Base-by-base conservation (phyloP, 2,329 filamentous ascomycete species). In the Piedraia hortae region DNA sequence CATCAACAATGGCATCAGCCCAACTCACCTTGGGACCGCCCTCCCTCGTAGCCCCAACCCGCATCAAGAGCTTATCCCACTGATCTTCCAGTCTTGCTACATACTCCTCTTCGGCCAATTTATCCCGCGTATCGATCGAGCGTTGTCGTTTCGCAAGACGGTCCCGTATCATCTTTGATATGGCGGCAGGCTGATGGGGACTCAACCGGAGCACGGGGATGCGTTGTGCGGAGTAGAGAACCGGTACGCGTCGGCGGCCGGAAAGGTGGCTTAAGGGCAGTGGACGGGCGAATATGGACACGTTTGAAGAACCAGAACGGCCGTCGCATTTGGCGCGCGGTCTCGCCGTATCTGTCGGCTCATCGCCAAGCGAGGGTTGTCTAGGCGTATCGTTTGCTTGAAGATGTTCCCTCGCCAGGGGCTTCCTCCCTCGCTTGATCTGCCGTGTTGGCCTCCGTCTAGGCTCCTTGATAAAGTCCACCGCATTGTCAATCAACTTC, bases 171-270 rank as follows among this genome's bases (percentile, higher is more conserved):
- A 67, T 51, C 5, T 56, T 46, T n/a, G 53, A 57, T 10, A 80
- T 42, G n/a, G 44, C 43, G 1, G 39, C 37, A 2, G 66, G 56
- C 39, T 78, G 67, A 4, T 65, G 64, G 39, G 70, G 72, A 29
- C 48, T 54, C 19, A 68, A 43, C 16, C 72, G 61, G 13, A 82
- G 41, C 34, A 78, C 69, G 1, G 69, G 60, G 12, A 65, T 43
- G 15, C 24, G 24, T 18, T 53, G 49, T 2, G 63, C 52, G 3
- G 57, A 53, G 14, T 56, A 46, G 1, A 75, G 37, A 1, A 46
- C 45, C 1, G 72, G 72, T 2, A 74, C 50, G 20, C 56, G 51
- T 11, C 68, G 56, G 4, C 43, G 44, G 6, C 56, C 57, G 7
- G 44, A 44, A 2, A 72, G 30, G 18, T 36, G 20, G 6, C 36